Base-by-base conservation (phyloP, 2,329 filamentous ascomycete genomes). In the Calonectria hawksworthii region DNA sequence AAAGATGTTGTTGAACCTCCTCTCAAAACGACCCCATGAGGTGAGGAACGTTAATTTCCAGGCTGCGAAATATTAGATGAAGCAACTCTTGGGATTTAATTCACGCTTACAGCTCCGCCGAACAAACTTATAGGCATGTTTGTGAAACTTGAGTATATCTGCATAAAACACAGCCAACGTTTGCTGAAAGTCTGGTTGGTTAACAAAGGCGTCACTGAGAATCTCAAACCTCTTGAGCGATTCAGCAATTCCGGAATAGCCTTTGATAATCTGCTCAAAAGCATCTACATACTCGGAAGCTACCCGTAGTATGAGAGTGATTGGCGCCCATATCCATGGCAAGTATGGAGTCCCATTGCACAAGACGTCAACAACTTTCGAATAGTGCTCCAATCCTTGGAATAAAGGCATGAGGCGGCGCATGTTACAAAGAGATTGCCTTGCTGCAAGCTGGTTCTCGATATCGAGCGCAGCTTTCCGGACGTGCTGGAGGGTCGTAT, bases 81-180 rank as follows among this genome's bases (percentile, higher is more conserved):
- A 28, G 26, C 5, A 30, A 7, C 1, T 23, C 5, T 52, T 18
- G 10, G 2, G 16, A 16, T n/a, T 14, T 3, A 2, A 13, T 26
- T 47, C 2, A 23, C 2, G 74, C 81, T 73, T 56, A 84, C 84
- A 67, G 21, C 79, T 83, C 34, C 83, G 74, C 0, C 83, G 80
- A 23, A 90, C 83, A 52, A 89, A 89, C 18, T 84, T 85, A 72
- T 90, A 90, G 0, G 87, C 86, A 3, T 85, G 61, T 28, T 84
- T 84, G 65, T 90, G 88, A 47, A 90, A 90, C 16, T 85, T 74
- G 0, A 90, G 80, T 26, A 90, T 88, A n/a, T 90, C 87, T 0
- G 84, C 79, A 51, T 90, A 90, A 38, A 88, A 87, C 0, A 86
- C 72, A 0, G 86, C 86, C 0, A 90, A 74, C 0, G 85, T 83